A percentile compares a stretch with the other conserved stretches of the same genome.
Conservation (phyloP, 2,329 filamentous ascomycete genomes). For the Pyrenochaeta sp. region DNA sequence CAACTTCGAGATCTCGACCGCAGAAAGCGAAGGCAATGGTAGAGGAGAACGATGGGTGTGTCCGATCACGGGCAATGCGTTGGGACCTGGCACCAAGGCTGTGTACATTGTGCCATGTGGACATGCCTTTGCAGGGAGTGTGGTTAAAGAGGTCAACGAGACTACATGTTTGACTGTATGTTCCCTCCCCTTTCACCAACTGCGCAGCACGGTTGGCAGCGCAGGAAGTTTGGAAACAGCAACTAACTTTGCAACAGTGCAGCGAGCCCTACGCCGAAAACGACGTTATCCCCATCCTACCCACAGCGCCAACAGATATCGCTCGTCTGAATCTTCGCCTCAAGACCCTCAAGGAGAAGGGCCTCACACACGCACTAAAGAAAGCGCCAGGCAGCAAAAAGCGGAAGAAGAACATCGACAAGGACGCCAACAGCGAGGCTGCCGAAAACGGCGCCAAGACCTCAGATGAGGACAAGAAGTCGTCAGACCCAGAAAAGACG, state of each 20-base stretch:
- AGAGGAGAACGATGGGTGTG: constrained; percentile 74
- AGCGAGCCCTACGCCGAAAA: constrained; percentile 74
- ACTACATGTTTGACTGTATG: constrained; percentile 67
- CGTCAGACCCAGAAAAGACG: no score
- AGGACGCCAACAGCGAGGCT: constrained; percentile 50
- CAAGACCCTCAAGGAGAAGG: constrained; percentile 72
- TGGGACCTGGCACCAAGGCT: constrained; percentile 79
- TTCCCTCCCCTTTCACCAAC: background rate
- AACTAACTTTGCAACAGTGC: constrained; percentile 62
- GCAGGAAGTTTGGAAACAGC: background rate
- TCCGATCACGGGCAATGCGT: constrained; percentile 83
- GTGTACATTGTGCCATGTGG: constrained; percentile 95
- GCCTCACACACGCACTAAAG: constrained; percentile 86
- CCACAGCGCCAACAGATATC: constrained; percentile 74
- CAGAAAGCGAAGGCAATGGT: constrained; percentile 49
- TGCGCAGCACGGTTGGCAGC: background rate
- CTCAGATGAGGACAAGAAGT: constrained; percentile 33
- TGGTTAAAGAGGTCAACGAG: constrained; percentile 78
- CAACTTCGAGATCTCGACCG: constrained; percentile 70
- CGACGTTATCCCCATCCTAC: constrained; percentile 84
- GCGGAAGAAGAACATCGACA: constrained; percentile 73
- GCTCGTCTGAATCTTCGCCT: constrained; percentile 70
- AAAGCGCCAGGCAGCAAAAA: constrained; percentile 73
- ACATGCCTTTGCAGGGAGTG: constrained; percentile 88
- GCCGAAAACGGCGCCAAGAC: constrained; percentile 13